Evolutionary conservation across 2,329 filamentous ascomycete genomes (phyloP).

Genomic region (Endoconidiophora laricicola): DNA sequence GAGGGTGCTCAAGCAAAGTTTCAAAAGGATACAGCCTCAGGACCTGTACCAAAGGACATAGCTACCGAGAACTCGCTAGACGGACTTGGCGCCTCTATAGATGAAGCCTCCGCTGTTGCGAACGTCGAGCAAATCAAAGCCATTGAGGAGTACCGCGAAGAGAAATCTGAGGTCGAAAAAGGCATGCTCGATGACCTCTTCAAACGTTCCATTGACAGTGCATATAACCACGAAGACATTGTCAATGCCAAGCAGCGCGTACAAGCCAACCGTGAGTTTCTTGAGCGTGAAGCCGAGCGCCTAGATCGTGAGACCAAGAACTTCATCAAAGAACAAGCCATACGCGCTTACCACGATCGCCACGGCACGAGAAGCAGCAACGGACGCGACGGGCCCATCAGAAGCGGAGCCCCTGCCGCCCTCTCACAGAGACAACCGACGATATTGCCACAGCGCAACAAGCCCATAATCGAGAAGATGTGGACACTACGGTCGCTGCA

Average conservation of each 20-base stretch:
- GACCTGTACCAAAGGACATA: neutral
- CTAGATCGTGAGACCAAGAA: slow-evolving; percentile 12
- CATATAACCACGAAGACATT: slow-evolving; percentile 84
- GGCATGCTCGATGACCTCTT: slow-evolving; percentile 84
- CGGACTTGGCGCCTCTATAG: neutral
- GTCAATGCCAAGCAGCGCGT: slow-evolving; percentile 58
- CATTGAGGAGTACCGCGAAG: slow-evolving; percentile 45
- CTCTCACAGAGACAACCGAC: slow-evolving; percentile 13
- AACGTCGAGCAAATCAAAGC: slow-evolving; percentile 30
- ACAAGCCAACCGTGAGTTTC: slow-evolving; percentile 58
- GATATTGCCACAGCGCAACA: slow-evolving; percentile 22
- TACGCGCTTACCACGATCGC: slow-evolving; percentile 36
- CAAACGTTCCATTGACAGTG: slow-evolving; percentile 72
- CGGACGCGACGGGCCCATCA: slow-evolving; percentile 43
- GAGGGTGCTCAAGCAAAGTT: slow-evolving; percentile 59
- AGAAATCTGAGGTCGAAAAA: slow-evolving; percentile 36
- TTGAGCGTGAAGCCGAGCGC: slow-evolving; percentile 45
- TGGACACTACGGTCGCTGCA: slow-evolving; percentile 9
- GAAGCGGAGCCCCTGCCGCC: slow-evolving; percentile 36
- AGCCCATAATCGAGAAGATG: slow-evolving; percentile 14
- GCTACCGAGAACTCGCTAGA: neutral
- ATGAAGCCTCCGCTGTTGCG: slow-evolving; percentile 8
- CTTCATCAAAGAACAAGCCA: slow-evolving; percentile 28
- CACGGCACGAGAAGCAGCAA: slow-evolving; percentile 48
- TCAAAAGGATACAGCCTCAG: neutral